Percentiles rank a stretch among this genome's conserved stretches.
These are phyloP conservation scores for Linum lewisii DNA, from an alignment of 345 rosid species.

Conservation along the genomic window DNA sequence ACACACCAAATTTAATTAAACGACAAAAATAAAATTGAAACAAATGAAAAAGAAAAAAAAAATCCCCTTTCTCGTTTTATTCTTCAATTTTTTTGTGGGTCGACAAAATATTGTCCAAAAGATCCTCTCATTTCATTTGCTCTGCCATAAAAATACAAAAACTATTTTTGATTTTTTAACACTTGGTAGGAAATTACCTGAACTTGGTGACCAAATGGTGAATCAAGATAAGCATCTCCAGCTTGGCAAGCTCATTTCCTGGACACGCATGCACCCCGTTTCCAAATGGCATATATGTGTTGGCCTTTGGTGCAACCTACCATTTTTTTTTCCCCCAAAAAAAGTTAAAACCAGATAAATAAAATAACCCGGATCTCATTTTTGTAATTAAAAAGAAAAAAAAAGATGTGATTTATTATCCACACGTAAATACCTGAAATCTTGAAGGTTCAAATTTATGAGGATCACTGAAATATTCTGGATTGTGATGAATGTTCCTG, in stretches of 20 bases:
- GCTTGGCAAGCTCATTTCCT: conserved; percentile 73
- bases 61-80: too few species aligned
- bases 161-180: too few species aligned
- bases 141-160: too few species aligned
- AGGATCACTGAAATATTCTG: conserved; percentile 49
- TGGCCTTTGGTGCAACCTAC: conserved; percentile 51
- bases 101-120: neutral
- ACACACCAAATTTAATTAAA: too few species aligned
- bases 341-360: neutral
- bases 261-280: conserved; percentile 69
- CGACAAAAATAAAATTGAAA: too few species aligned
- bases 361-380: too few species aligned
- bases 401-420: neutral
- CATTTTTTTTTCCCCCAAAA: too few species aligned
- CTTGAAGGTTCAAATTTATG: conserved; percentile 59
- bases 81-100: neutral
- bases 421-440: conserved; percentile 42
- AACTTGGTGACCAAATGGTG: conserved; percentile 56
- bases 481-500: conserved; percentile 67
- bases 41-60: too few species aligned
- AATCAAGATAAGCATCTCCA: conserved; percentile 56
- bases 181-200: conserved; percentile 30
- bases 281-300: conserved; percentile 73
- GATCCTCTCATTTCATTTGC: too few species aligned
- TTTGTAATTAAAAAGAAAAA: neutral